These are phyloP conservation scores for Knufia petricola DNA, from an alignment of 2,329 filamentous ascomycete genomes.

Conservation along the genomic window DNA sequence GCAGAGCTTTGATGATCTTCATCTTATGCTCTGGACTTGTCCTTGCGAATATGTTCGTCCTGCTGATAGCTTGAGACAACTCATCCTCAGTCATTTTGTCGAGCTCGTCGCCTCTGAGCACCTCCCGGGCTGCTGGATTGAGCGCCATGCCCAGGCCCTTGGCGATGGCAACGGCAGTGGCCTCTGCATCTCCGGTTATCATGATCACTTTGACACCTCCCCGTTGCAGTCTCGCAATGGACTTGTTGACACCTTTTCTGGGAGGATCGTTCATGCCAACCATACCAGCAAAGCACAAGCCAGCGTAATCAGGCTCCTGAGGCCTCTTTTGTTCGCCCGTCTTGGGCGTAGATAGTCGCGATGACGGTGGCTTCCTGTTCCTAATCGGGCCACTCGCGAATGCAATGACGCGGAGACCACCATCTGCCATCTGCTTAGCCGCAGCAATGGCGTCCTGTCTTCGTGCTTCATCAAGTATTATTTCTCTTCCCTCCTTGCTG, in stretches of 20 bases:
- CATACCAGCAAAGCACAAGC: conserved; percentile 79
- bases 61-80: conserved; percentile 71
- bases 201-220: conserved; percentile 96
- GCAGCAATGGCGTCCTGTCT: conserved; percentile 67
- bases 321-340: conserved; percentile 27
- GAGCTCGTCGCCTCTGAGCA: conserved; percentile 83
- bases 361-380: conserved; percentile 38
- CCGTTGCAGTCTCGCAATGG: conserved; percentile 81
- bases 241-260: conserved; percentile 75
- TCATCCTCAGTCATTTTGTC: conserved; percentile 82
- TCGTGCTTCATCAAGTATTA: conserved; percentile 68
- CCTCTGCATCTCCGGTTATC: conserved; percentile 96
- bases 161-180: conserved; percentile 87
- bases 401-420: conserved; percentile 80
- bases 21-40: conserved; percentile 97
- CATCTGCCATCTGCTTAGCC: conserved; percentile 75
- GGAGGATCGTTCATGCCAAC: conserved; percentile 98
- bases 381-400: conserved; percentile 75
- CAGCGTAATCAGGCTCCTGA: conserved; percentile 64
- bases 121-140: conserved; percentile 47
- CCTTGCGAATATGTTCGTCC: conserved; percentile 88
- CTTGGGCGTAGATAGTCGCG: conserved; percentile 42
- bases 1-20: conserved; percentile 87
- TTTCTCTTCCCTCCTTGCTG: conserved; percentile 73
- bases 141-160: conserved; percentile 92